Evolutionary conservation across 495 filamentous ascomycete species (phyloP), one percentile per base, ranked within the genome.

Genomic region (Aspergillus leporis): DNA sequence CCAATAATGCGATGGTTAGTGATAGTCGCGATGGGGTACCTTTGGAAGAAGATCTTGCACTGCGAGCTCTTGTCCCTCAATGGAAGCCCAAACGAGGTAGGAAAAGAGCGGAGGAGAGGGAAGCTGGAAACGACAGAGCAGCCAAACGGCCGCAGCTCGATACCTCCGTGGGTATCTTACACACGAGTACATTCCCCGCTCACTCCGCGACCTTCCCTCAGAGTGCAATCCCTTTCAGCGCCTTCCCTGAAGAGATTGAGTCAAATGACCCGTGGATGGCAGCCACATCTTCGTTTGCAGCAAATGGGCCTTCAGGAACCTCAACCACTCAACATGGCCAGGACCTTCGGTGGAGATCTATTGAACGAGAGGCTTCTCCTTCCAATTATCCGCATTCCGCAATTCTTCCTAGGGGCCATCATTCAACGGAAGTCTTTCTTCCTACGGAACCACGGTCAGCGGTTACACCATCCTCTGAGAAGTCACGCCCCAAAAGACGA

Each of bases 81-180:
- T 93, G 91, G 68, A 87, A 91, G 63, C 94, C 94, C 0, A 93
- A 95, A 63, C 84, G 93, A 43, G 94, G 94, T 21, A 82, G 93
- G 58, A 89, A 90, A 64, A 89, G 90, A 70, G 86, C 89, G 0
- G 92, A 94, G 19, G 89, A 92, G 36, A 85, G 85, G 55, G 88
- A 91, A 10, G 75, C 77, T 18, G 75, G 83, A 18, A 78, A 76
- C 12, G 79, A 74, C 16, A 85, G 83, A 59, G 14, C 83, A 65
- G n/a, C 76, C 66, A 75, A 91, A 68, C 83, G 88, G 30, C 88
- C 85, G 18, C 85, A 87, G 28, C 67, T 91, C 3, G 85, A 87
- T 59, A 90, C 87, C 0, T 87, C 89, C 0, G 79, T 82, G 48
- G 81, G 81, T 21, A 79, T 84, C 28, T 75, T 87, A 13, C 83